phyloP scores from a whole-genome alignment of 1,284 basidiomycete species.

The Schizophyllum commune region DNA sequence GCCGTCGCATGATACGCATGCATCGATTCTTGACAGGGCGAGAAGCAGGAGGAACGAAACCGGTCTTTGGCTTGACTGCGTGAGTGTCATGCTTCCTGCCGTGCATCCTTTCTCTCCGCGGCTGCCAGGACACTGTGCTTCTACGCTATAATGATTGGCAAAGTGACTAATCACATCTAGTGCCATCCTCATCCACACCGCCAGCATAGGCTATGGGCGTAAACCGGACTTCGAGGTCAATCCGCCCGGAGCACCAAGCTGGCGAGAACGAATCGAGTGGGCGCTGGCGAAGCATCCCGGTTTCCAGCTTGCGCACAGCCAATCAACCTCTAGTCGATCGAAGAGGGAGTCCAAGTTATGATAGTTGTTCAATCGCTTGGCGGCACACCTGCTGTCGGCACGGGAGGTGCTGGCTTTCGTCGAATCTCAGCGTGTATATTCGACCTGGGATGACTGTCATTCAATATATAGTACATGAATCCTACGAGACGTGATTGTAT shows the following conservation, averaged over 20 bases:
- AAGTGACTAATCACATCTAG: constrained; percentile 39
- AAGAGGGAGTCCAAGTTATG: not conserved
- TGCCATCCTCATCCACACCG: constrained; percentile 57
- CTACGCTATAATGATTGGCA: too few species aligned
- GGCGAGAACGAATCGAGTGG: constrained; percentile 52
- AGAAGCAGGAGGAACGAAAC: constrained; percentile 74
- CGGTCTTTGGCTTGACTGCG: constrained; percentile 79
- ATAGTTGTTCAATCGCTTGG: too few species aligned
- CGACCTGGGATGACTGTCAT: not conserved
- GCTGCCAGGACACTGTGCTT: too few species aligned
- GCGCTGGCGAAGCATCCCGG: constrained; percentile 39
- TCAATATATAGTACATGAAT: not conserved
- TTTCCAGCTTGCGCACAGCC: constrained; percentile 37
- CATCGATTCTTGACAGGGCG: constrained; percentile 79
- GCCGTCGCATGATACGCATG: constrained; percentile 31
- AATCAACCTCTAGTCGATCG: not conserved
- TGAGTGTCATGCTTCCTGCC: constrained; percentile 27
- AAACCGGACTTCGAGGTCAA: constrained; percentile 56
- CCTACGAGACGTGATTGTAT: not conserved
- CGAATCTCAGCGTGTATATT: not conserved
- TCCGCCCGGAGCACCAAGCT: constrained; percentile 46
- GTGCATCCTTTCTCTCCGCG: not conserved
- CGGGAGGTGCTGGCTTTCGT: too few species aligned
- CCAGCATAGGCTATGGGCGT: constrained; percentile 57
- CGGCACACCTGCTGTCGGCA: too few species aligned